Percentiles rank a stretch among this genome's conserved stretches.
Conservation (phyloP, 2,329 filamentous ascomycete species). For the Epichloe coenophiala region DNA sequence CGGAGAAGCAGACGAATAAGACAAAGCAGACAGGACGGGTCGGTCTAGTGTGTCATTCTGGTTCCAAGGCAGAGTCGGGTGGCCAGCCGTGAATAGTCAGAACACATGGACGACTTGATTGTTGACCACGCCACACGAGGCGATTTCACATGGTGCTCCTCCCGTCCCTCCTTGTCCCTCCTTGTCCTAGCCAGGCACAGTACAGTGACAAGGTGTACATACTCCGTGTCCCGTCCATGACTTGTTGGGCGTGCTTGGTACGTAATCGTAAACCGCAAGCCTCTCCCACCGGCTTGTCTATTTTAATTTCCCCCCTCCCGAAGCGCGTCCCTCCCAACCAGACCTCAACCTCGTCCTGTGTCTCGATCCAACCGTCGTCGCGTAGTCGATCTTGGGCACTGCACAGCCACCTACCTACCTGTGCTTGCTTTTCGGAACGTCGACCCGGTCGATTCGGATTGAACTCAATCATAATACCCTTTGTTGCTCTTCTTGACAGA, state of each 20-base stretch:
- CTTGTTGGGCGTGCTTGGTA: not conserved
- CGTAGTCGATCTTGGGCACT: conserved; percentile 1
- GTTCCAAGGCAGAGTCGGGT: too few species aligned
- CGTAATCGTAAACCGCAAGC: not conserved
- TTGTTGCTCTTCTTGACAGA: not conserved
- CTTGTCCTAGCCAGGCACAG: not conserved
- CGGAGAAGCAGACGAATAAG: too few species aligned
- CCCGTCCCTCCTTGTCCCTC: not conserved
- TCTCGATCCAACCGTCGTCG: conserved; percentile 1
- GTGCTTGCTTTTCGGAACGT: not conserved
- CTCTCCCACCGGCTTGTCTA: not conserved
- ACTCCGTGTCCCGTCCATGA: not conserved
- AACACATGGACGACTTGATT: too few species aligned
- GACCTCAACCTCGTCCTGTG: not conserved
- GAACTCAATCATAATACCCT: not conserved
- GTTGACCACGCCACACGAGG: not conserved
- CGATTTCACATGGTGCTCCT: not conserved
- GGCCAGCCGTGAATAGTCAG: too few species aligned
- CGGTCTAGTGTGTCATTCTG: too few species aligned
- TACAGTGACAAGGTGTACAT: not conserved
- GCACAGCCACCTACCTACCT: not conserved
- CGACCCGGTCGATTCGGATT: not conserved
- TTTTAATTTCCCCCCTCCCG: not conserved
- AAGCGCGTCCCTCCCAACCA: conserved; percentile 3
- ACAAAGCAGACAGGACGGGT: too few species aligned